Percentiles rank a stretch among this genome's conserved stretches.
These are phyloP conservation scores for Ramalina intermedia DNA, from an alignment of 495 filamentous ascomycete species.

Conservation along the genomic window DNA sequence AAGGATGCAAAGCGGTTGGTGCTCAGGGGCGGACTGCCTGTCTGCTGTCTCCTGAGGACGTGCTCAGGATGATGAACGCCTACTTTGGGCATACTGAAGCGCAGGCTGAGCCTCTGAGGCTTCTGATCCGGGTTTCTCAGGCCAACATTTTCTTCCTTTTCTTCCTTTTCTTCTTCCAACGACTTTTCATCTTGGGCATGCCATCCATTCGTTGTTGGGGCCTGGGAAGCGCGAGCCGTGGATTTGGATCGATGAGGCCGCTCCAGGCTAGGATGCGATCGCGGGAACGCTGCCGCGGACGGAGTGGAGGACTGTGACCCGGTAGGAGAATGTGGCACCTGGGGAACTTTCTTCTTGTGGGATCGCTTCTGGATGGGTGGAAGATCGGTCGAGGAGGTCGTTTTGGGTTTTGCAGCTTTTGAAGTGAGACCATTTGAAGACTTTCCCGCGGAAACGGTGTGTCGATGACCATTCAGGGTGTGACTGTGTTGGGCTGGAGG, in stretches of 20 bases:
- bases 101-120: slow-evolving; percentile 35
- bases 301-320: slow-evolving; percentile 1
- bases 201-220: slow-evolving; percentile 3
- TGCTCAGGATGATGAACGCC: slow-evolving; percentile 39
- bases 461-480: not conserved
- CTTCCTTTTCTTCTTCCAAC: slow-evolving; percentile 11
- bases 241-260: not conserved
- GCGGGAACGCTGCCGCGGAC: slow-evolving; percentile 6
- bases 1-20: slow-evolving; percentile 36
- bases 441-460: slow-evolving; percentile 5
- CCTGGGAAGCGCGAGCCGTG: not conserved
- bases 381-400: not conserved
- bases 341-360: slow-evolving; percentile 7
- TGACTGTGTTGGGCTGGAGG: slow-evolving; percentile 2
- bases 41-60: slow-evolving; percentile 14
- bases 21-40: slow-evolving; percentile 4
- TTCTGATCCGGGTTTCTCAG: slow-evolving; percentile 13
- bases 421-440: slow-evolving; percentile 6
- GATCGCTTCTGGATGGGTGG: slow-evolving; percentile 5
- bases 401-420: slow-evolving; percentile 1
- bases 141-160: slow-evolving; percentile 15
- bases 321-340: not conserved
- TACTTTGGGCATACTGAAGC: slow-evolving; percentile 37
- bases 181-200: slow-evolving; percentile 5
- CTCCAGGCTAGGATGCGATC: not conserved